Conservation (phyloP, 495 filamentous ascomycete genomes). For the Hyaloscypha variabilis region DNA sequence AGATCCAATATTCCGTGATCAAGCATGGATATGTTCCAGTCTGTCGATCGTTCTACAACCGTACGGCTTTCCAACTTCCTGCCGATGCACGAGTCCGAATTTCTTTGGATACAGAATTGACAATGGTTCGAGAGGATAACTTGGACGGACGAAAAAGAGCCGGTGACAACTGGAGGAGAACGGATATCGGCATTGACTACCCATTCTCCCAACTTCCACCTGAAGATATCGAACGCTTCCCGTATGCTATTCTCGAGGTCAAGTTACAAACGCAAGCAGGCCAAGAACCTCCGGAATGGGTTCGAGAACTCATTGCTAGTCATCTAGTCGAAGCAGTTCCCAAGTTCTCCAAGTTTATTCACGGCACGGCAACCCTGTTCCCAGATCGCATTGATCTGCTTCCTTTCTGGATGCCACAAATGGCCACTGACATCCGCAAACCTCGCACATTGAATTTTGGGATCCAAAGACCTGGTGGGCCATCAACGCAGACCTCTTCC, state of each 20-base stretch:
- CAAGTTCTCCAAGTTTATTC: slow-evolving; percentile 99
- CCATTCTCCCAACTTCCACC: slow-evolving; percentile 89
- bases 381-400: slow-evolving; percentile 86
- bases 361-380: slow-evolving; percentile 86
- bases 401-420: slow-evolving; percentile 97
- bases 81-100: slow-evolving; percentile 96
- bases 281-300: slow-evolving; percentile 97
- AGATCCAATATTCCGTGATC: slow-evolving; percentile 91
- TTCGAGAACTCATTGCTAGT: slow-evolving; percentile 84
- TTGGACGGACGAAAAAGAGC: slow-evolving; percentile 75
- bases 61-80: slow-evolving; percentile 95
- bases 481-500: slow-evolving; percentile 73
- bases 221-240: slow-evolving; percentile 86
- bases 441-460: slow-evolving; percentile 83
- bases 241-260: slow-evolving; percentile 95
- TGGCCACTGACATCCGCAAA: slow-evolving; percentile 97
- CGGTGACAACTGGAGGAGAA: slow-evolving; percentile 93
- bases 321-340: slow-evolving; percentile 97
- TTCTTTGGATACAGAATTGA: slow-evolving; percentile 93
- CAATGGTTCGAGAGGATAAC: slow-evolving; percentile 94
- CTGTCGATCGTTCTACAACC: slow-evolving; percentile 93
- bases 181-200: slow-evolving; percentile 96
- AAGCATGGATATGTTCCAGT: slow-evolving; percentile 83
- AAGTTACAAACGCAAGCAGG: slow-evolving; percentile 97
- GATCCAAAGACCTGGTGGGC: slow-evolving; percentile 71